Evolutionary conservation across 441 rosid genomes (phyloP).

Genomic region (Pelargonium citronellum): DNA sequence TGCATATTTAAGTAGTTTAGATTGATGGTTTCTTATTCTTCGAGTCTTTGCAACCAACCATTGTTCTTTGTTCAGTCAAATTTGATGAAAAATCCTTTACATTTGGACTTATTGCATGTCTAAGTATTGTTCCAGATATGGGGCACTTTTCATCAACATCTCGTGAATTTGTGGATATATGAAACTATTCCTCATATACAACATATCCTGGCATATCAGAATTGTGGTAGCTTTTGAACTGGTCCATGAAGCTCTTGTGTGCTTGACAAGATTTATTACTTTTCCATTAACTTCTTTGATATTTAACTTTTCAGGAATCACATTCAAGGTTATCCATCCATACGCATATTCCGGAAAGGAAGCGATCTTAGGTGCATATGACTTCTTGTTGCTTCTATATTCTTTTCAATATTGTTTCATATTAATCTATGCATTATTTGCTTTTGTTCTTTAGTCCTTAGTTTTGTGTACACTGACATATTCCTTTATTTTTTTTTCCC

Average conservation of each 20-base stretch:
- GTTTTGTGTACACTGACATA: too few relatives aligned
- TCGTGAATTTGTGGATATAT: not conserved
- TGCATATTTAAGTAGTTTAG: too few relatives aligned
- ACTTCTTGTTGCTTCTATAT: slow-evolving; percentile 9
- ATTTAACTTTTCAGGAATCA: slow-evolving; percentile 61
- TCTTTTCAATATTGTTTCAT: not conserved
- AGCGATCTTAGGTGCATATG: slow-evolving; percentile 65
- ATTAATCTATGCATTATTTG: too few relatives aligned
- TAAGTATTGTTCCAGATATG: too few relatives aligned
- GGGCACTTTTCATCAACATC: too few relatives aligned
- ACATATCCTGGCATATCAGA: not conserved
- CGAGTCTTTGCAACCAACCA: not conserved
- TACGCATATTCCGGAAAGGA: slow-evolving; percentile 95
- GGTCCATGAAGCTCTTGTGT: not conserved
- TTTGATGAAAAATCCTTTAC: not conserved
- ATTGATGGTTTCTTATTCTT: not conserved
- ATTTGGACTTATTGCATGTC: too few relatives aligned
- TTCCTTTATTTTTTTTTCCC: too few relatives aligned
- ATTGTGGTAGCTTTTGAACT: not conserved
- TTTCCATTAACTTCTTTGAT: not conserved
- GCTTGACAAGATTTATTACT: not conserved
- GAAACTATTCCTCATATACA: not conserved
- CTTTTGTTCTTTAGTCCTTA: too few relatives aligned
- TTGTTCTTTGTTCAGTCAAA: not conserved
- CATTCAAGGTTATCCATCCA: slow-evolving; percentile 95